Base-by-base conservation (phyloP, 352 stramenopile genomes). In the Phytopythium delawarense region DNA sequence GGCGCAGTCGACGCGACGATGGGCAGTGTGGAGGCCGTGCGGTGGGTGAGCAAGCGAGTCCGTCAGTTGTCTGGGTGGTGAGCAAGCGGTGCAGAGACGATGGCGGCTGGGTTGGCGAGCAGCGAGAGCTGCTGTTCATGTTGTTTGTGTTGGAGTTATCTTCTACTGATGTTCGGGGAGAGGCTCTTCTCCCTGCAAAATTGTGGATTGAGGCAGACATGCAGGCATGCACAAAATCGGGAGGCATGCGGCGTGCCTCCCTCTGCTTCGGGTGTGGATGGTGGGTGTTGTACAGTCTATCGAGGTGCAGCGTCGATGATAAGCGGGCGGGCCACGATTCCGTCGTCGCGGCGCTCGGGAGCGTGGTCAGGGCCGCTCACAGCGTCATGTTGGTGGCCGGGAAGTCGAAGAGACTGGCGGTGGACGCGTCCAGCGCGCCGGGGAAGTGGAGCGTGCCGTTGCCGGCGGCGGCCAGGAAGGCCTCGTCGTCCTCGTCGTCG, bases 221-320 rank as follows among this genome's bases (percentile, higher is more conserved):
- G 42, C 18, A 49, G 18, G 12, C 16, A 21, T 20, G 40, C 40
- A 21, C 40, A 49, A 49, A 49, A 49, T 21, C 21, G 42, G 42
- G 42, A 49, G 40, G 7, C 20, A 25, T n/a, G 42, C 20, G 0
- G 18, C 20, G 8, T 7, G 40, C 16, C 42, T 49, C 42, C 7
- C 42, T 49, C 20, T 25, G 7, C 20, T 49, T 45, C 39, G 15
- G 46, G 25, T 32, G n/a, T 61, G 34, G 40, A 16, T 52, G 62
- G 30, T 57, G 50, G 62, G 37, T 74, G 69, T 71, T 78, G 62
- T 67, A 61, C 75, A 79, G 61, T 79, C 72, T 79, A 78, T 71
- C 62, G 66, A 64, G 70, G 63, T 62, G 54, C 37, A 65, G 50
- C 35, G 35, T 42, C 34, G 57, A 46, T 45, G 48, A 11, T 25